These are phyloP conservation scores for Malbranchea cinnamomea DNA, from an alignment of 2,329 filamentous ascomycete genomes.

Conservation along the genomic window DNA sequence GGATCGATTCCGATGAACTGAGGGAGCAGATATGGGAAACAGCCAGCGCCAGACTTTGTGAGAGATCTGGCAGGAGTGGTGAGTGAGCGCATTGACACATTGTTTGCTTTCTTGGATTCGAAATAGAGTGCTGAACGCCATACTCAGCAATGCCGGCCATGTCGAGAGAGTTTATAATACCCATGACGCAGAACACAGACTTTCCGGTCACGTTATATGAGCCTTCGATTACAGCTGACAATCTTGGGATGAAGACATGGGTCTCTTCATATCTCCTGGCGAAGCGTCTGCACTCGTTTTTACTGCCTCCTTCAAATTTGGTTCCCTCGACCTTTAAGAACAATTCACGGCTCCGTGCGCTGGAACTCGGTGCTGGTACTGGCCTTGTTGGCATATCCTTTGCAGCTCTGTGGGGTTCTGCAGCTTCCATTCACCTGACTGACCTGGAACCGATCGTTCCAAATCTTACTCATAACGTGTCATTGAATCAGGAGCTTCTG, in stretches of 20 bases:
- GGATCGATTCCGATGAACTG: slow-evolving; percentile 30
- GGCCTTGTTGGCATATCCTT: slow-evolving; percentile 81
- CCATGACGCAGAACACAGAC: slow-evolving; percentile 25
- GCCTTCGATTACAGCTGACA: slow-evolving; percentile 74
- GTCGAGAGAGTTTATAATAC: slow-evolving; percentile 45
- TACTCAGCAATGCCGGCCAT: slow-evolving; percentile 47
- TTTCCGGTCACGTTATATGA: slow-evolving; percentile 65
- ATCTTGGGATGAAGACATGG: slow-evolving; percentile 90
- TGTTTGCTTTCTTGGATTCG: slow-evolving; percentile 9
- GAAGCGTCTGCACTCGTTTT: slow-evolving; percentile 43
- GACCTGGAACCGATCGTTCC: slow-evolving; percentile 72
- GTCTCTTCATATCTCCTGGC: slow-evolving; percentile 78
- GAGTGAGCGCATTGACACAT: slow-evolving; percentile 13
- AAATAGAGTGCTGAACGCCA: neutral
- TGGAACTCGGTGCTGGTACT: slow-evolving; percentile 83
- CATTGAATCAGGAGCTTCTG: slow-evolving; percentile 46
- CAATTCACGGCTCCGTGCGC: slow-evolving; percentile 24
- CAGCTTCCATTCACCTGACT: slow-evolving; percentile 53
- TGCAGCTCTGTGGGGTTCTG: slow-evolving; percentile 47
- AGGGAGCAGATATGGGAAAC: slow-evolving; percentile 48
- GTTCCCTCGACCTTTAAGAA: slow-evolving; percentile 15
- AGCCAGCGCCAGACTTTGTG: slow-evolving; percentile 65
- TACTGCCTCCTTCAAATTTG: slow-evolving; percentile 20
- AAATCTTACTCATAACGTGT: slow-evolving; percentile 63
- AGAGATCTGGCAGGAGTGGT: slow-evolving; percentile 67